A percentile compares a stretch with the other conserved stretches of the same genome.
Evolutionary conservation across 805 yeast genomes (phyloP).

Genomic region (Sugiyamaella mastotermitis): DNA sequence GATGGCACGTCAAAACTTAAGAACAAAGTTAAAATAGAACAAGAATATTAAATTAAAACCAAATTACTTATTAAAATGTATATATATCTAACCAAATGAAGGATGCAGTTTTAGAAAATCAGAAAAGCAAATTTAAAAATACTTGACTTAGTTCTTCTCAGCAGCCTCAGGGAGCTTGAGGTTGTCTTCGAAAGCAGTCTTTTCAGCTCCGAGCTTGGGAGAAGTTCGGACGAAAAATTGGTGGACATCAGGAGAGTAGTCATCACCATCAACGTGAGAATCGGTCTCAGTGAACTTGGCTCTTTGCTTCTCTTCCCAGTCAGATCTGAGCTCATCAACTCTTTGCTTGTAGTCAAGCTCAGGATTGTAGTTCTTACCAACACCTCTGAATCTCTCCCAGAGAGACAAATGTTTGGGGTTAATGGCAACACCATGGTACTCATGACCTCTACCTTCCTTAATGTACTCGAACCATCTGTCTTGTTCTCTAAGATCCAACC

Average conservation of each 20-base stretch:
- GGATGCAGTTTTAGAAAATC: no score
- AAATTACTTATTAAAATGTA: no score
- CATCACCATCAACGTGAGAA: constrained; percentile 14
- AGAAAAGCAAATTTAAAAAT: no score
- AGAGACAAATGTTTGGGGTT: constrained; percentile 30
- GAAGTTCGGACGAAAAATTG: constrained; percentile 32
- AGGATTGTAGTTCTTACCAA: constrained; percentile 32
- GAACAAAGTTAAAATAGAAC: no score
- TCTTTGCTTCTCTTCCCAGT: constrained; percentile 32
- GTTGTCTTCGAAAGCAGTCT: constrained; percentile 24
- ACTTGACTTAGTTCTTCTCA: constrained; percentile 5
- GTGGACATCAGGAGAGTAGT: constrained; percentile 26
- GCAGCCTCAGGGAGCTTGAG: constrained; percentile 30
- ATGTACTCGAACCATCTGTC: constrained; percentile 34
- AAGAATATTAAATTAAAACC: no score
- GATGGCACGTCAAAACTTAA: no score
- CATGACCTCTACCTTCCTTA: constrained; percentile 30
- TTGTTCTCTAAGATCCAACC: constrained; percentile 33
- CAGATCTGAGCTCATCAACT: constrained; percentile 31
- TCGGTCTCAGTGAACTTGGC: constrained; percentile 23
- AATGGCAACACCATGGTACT: constrained; percentile 36
- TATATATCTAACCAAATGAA: no score
- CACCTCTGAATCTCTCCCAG: constrained; percentile 32
- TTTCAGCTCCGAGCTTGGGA: constrained; percentile 26
- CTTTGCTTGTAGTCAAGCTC: constrained; percentile 34